phyloP scores from a whole-genome alignment of 1,284 basidiomycete species.

The Ustilago crameri region DNA sequence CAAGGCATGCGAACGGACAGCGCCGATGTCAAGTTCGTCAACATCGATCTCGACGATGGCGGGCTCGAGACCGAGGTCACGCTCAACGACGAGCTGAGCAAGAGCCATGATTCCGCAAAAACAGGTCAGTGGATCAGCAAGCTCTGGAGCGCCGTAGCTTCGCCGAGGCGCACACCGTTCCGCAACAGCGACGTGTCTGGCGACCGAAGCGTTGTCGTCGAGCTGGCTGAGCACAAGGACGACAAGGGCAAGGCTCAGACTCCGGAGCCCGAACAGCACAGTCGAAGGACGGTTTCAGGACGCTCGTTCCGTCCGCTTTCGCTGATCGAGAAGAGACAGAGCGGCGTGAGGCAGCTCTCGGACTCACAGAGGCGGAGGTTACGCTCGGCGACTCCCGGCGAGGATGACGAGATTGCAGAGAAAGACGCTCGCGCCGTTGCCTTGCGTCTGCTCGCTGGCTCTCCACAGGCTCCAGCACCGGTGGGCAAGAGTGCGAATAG shows the following conservation, averaged over 20 bases:
- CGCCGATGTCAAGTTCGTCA: constrained; percentile 40
- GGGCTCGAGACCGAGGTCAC: constrained; percentile 26
- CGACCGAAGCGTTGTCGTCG: constrained; percentile 32
- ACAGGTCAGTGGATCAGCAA: constrained; percentile 43
- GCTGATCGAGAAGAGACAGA: constrained; percentile 40
- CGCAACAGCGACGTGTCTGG: constrained; percentile 7
- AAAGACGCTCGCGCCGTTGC: constrained; percentile 45
- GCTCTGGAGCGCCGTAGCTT: constrained; percentile 38
- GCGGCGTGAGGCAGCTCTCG: constrained; percentile 21
- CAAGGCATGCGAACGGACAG: constrained; percentile 22
- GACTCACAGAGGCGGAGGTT: constrained; percentile 18
- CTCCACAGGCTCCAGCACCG: constrained; percentile 14
- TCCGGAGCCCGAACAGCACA: not conserved
- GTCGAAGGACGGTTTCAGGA: constrained; percentile 19
- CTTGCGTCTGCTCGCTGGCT: constrained; percentile 33
- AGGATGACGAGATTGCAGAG: constrained; percentile 36
- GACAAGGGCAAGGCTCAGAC: constrained; percentile 1
- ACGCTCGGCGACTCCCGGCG: constrained; percentile 37
- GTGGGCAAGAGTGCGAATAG: constrained; percentile 7
- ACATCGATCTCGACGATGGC: constrained; percentile 39
- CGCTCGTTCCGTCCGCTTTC: constrained; percentile 37
- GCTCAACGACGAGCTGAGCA: constrained; percentile 6
- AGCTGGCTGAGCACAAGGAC: constrained; percentile 23
- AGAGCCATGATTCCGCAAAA: constrained; percentile 9
- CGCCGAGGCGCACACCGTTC: constrained; percentile 22